Percentiles rank a stretch among this genome's conserved stretches.
These are phyloP conservation scores for Grammothele lineata DNA, from an alignment of 768 basidiomycete genomes.

Conservation along the genomic window DNA sequence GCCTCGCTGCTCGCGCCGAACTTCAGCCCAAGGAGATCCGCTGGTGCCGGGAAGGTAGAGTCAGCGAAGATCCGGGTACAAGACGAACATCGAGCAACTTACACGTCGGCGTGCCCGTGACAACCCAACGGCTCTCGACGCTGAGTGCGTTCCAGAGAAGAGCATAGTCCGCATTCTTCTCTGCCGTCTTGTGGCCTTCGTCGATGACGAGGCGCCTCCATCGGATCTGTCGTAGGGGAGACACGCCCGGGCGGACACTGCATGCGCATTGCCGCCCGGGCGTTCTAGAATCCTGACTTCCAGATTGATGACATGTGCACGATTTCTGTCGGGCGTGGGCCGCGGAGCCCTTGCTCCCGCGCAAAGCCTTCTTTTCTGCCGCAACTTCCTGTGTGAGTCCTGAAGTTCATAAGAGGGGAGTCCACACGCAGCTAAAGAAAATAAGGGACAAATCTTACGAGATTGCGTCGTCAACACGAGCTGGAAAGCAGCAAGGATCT, in stretches of 20 bases:
- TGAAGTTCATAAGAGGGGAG: too few relatives aligned
- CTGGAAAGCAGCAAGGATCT: too few relatives aligned
- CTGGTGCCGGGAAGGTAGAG: slow-evolving; percentile 25
- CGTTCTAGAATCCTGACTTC: slow-evolving; percentile 35
- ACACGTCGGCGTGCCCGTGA: slow-evolving; percentile 83
- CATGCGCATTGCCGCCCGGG: slow-evolving; percentile 63
- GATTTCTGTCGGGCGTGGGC: slow-evolving; percentile 39
- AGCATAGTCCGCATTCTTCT: slow-evolving; percentile 45
- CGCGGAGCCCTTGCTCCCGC: slow-evolving; percentile 34
- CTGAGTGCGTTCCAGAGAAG: slow-evolving; percentile 60
- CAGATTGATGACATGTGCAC: slow-evolving; percentile 64
- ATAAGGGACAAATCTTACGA: background rate
- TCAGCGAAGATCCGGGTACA: too few relatives aligned
- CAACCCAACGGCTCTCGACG: slow-evolving; percentile 82
- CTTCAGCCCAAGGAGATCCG: slow-evolving; percentile 73
- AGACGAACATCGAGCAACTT: background rate
- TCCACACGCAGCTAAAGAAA: too few relatives aligned
- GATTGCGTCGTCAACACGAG: background rate
- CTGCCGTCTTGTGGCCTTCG: slow-evolving; percentile 75
- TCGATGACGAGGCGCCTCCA: slow-evolving; percentile 93
- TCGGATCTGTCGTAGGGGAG: slow-evolving; percentile 66
- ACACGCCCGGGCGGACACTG: slow-evolving; percentile 34
- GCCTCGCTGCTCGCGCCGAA: slow-evolving; percentile 32
- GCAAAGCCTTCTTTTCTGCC: too few relatives aligned
- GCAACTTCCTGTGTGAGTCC: too few relatives aligned